Evolutionary conservation across 148 eudicot genomes (phyloP).

Genomic region (Oxyria digyna): DNA sequence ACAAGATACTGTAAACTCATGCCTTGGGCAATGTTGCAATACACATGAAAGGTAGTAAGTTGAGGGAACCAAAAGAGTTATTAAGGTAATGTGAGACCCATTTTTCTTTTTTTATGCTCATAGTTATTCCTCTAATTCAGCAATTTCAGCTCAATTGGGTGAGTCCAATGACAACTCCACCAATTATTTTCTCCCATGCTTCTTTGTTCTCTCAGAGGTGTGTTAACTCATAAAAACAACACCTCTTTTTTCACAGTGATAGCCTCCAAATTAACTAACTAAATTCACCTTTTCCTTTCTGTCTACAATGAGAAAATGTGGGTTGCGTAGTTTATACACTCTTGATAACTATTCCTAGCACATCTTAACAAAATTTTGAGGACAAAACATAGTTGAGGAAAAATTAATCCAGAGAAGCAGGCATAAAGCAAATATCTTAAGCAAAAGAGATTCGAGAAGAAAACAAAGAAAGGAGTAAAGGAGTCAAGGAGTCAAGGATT

Average conservation of each 20-base stretch:
- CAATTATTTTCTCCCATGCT: background rate
- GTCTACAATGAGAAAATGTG: background rate
- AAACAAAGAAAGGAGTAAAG: background rate
- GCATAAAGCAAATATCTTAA: background rate
- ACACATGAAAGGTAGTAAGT: background rate
- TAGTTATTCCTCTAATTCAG: background rate
- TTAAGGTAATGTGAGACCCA: background rate
- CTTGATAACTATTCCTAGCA: background rate
- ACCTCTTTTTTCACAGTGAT: background rate
- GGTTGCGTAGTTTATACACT: background rate
- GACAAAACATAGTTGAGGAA: background rate
- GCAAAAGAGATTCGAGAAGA: background rate
- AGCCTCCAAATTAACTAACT: background rate
- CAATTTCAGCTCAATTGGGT: background rate
- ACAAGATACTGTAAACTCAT: background rate
- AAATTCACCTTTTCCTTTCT: background rate
- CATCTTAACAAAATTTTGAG: background rate
- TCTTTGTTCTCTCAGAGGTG: background rate
- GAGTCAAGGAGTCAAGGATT: too few relatives aligned
- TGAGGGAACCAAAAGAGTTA: background rate
- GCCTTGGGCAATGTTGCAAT: background rate
- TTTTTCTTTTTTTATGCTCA: background rate
- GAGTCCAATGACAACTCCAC: too few relatives aligned
- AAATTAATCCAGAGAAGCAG: background rate
- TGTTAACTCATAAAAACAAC: background rate